Evolutionary conservation across 1,284 basidiomycete species (phyloP).

Genomic region (Xerocomus nothofagi): DNA sequence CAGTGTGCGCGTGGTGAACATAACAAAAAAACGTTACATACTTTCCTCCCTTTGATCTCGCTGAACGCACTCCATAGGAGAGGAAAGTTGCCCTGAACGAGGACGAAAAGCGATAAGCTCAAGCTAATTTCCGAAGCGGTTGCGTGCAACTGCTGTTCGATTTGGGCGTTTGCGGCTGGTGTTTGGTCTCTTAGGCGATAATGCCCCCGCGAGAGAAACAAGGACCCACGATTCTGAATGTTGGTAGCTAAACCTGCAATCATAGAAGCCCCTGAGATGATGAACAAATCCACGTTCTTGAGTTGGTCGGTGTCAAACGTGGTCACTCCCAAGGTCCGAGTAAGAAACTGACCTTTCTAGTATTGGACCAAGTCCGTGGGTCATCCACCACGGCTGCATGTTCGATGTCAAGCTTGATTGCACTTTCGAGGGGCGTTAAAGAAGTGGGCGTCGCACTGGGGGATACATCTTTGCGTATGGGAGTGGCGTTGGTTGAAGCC

Average conservation of each 20-base stretch:
- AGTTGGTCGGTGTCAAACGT: not conserved
- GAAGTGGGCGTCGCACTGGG: not conserved
- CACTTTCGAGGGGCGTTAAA: not conserved
- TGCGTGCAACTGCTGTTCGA: constrained; percentile 66
- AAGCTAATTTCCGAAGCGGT: constrained; percentile 70
- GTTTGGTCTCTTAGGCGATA: constrained; percentile 6
- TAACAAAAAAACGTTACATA: constrained; percentile 23
- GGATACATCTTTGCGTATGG: not conserved
- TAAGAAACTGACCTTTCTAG: constrained; percentile 56
- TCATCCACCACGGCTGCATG: constrained; percentile 72
- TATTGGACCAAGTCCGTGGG: constrained; percentile 70
- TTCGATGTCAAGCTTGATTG: constrained; percentile 53
- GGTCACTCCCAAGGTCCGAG: not conserved
- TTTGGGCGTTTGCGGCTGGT: constrained; percentile 66
- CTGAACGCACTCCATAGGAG: constrained; percentile 72
- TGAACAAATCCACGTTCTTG: constrained; percentile 54
- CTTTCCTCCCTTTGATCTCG: constrained; percentile 81
- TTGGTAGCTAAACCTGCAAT: constrained; percentile 70
- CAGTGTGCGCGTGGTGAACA: not conserved
- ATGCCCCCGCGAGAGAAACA: not conserved
- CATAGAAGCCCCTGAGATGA: constrained; percentile 63
- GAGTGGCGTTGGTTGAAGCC: not conserved
- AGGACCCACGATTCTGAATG: constrained; percentile 65
- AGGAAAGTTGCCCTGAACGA: constrained; percentile 69
- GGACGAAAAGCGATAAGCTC: constrained; percentile 76